Evolutionary conservation across 495 filamentous ascomycete species (phyloP).

Genomic region (Penicillium paradoxum): DNA sequence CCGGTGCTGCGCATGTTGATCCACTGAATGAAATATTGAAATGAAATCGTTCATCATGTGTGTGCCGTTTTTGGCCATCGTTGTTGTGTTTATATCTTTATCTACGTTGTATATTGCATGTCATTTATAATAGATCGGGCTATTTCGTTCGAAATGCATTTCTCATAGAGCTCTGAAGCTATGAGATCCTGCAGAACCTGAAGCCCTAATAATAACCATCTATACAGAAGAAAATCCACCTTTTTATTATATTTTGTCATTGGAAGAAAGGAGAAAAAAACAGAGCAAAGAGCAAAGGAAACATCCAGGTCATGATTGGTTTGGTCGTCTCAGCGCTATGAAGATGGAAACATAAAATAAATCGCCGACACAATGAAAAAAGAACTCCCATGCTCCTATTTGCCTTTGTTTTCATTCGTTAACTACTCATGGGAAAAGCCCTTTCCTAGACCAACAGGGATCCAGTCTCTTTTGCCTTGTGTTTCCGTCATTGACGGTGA

Average conservation of each 20-base stretch:
- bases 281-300: conserved; percentile 1
- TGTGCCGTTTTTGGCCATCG: neutral
- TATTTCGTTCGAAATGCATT: neutral
- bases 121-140: neutral
- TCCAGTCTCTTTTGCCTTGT: neutral
- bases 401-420: conserved; percentile 14
- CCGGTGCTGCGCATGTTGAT: neutral
- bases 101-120: neutral
- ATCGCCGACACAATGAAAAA: conserved; percentile 27
- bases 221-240: neutral
- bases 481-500: neutral
- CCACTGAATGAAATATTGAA: neutral
- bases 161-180: neutral
- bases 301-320: conserved; percentile 31
- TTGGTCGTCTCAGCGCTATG: conserved; percentile 36
- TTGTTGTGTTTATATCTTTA: neutral
- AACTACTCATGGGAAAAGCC: neutral
- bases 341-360: conserved; percentile 28
- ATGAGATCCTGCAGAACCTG: no score
- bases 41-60: neutral
- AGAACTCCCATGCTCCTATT: conserved; percentile 32
- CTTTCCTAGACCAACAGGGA: neutral
- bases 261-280: neutral
- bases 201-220: neutral
- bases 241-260: conserved; percentile 1